These are phyloP conservation scores for Kazachstania sp. DNA, from an alignment of 1,139 yeast genomes.

Conservation along the genomic window DNA sequence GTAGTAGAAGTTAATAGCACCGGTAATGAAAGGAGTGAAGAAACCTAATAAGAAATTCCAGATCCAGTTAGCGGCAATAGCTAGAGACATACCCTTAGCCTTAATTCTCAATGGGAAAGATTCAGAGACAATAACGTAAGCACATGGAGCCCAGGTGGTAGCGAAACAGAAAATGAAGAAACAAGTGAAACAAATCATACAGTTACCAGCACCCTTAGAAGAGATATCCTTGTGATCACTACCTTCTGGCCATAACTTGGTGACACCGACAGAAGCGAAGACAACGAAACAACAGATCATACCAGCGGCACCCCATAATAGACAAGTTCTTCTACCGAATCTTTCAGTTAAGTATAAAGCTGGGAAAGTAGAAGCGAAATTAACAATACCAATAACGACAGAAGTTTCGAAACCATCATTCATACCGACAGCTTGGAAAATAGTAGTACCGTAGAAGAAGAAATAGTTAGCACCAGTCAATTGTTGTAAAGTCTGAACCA, in stretches of 20 bases:
- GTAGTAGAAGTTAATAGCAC: conserved; percentile 13
- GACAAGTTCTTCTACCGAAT: conserved; percentile 11
- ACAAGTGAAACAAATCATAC: conserved; percentile 2
- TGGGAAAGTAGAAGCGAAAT: conserved; percentile 55
- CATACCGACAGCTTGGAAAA: conserved; percentile 62
- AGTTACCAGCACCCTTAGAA: conserved; percentile 8
- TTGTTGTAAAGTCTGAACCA: conserved; percentile 49
- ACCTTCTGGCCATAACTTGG: conserved; percentile 11
- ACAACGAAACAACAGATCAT: conserved; percentile 12
- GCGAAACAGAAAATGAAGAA: conserved; percentile 4
- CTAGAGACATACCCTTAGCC: conserved; percentile 65
- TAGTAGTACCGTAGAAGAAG: conserved; percentile 64
- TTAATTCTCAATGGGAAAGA: conserved; percentile 36
- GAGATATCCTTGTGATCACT: conserved; percentile 5
- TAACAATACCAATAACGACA: conserved; percentile 61
- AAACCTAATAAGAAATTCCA: conserved; percentile 66
- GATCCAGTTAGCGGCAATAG: conserved; percentile 61
- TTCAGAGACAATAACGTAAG: conserved; percentile 11
- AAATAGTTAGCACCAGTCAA: conserved; percentile 43
- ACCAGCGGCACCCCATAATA: conserved; percentile 13
- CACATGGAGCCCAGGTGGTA: conserved; percentile 6
- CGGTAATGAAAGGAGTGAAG: conserved; percentile 60
- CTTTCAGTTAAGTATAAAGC: conserved; percentile 10
- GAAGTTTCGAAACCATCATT: conserved; percentile 30
- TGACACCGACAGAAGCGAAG: conserved; percentile 13